Conservation (phyloP, 208 protist genomes). For the Blastocrithidia nonstop region DNA sequence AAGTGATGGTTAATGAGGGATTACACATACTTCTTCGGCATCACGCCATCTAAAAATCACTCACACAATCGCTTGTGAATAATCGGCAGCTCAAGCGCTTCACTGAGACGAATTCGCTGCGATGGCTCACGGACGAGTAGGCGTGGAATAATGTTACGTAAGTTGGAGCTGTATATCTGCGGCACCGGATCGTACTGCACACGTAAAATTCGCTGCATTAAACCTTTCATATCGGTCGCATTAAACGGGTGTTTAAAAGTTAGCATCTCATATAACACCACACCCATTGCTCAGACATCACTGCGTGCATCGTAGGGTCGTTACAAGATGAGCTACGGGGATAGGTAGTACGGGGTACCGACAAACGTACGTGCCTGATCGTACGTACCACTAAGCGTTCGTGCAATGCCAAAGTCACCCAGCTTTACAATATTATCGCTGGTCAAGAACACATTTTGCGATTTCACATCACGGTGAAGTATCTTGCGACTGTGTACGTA, state of each 20-base stretch:
- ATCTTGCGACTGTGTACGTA: slow-evolving; percentile 87
- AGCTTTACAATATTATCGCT: slow-evolving; percentile 79
- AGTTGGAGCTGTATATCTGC: slow-evolving; percentile 38
- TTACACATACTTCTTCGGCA: slow-evolving; percentile 58
- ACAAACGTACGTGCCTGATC: slow-evolving; percentile 90
- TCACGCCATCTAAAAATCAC: slow-evolving; percentile 54
- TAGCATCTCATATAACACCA: slow-evolving; percentile 81
- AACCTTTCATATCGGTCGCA: slow-evolving; percentile 67
- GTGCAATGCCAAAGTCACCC: slow-evolving; percentile 90
- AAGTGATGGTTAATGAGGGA: slow-evolving; percentile 42
- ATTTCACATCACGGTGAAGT: slow-evolving; percentile 87
- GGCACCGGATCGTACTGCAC: slow-evolving; percentile 74
- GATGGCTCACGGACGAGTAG: slow-evolving; percentile 61
- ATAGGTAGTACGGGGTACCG: slow-evolving; percentile 90
- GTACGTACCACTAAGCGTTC: slow-evolving; percentile 75
- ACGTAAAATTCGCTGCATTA: slow-evolving; percentile 83
- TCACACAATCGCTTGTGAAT: slow-evolving; percentile 43
- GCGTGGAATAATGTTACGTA: slow-evolving; percentile 65
- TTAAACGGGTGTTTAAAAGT: slow-evolving; percentile 83
- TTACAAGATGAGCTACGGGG: slow-evolving; percentile 85
- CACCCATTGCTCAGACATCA: slow-evolving; percentile 90
- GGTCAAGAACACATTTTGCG: slow-evolving; percentile 90
- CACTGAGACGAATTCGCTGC: slow-evolving; percentile 40
- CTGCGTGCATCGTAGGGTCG: slow-evolving; percentile 87
- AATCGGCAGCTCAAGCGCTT: slow-evolving; percentile 61